Evolutionary conservation across 2,329 filamentous ascomycete genomes (phyloP).

Genomic region (Cladosporium sp.): DNA sequence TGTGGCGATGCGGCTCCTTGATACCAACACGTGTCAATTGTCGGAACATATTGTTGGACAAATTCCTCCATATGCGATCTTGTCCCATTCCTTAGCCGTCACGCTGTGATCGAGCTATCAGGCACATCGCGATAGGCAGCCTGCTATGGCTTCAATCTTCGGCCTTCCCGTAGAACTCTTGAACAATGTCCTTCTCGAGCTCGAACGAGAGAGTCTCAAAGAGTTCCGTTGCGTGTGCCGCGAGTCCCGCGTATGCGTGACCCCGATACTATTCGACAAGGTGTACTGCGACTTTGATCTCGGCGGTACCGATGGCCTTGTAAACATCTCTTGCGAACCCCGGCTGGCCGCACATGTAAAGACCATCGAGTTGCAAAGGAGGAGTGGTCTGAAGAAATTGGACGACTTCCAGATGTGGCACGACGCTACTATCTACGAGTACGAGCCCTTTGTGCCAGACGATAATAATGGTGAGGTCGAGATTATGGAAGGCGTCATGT

Average conservation of each 20-base stretch:
- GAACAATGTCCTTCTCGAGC: constrained; percentile 1
- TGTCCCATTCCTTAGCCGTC: background rate
- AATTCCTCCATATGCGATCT: no score
- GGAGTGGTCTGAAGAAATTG: background rate
- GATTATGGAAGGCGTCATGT: constrained; percentile 1
- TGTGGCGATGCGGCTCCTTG: no score
- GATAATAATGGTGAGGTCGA: background rate
- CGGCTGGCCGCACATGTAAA: background rate
- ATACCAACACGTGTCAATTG: no score
- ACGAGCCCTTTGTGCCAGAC: background rate
- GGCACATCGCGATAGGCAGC: constrained; percentile 1
- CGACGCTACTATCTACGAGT: background rate
- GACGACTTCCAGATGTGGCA: background rate
- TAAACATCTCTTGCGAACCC: constrained; percentile 1
- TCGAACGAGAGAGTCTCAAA: constrained; percentile 1
- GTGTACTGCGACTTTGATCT: constrained; percentile 1
- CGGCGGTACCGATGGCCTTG: background rate
- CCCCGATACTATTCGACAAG: background rate
- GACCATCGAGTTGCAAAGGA: background rate
- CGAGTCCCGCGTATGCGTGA: background rate
- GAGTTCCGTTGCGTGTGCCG: background rate
- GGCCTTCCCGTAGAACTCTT: background rate
- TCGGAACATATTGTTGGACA: no score
- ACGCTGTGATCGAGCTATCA: background rate
- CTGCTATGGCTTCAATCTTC: constrained; percentile 1